phyloP scores from a whole-genome alignment of 164 flowering plant genomes.

The Macadamia tetraphylla region DNA sequence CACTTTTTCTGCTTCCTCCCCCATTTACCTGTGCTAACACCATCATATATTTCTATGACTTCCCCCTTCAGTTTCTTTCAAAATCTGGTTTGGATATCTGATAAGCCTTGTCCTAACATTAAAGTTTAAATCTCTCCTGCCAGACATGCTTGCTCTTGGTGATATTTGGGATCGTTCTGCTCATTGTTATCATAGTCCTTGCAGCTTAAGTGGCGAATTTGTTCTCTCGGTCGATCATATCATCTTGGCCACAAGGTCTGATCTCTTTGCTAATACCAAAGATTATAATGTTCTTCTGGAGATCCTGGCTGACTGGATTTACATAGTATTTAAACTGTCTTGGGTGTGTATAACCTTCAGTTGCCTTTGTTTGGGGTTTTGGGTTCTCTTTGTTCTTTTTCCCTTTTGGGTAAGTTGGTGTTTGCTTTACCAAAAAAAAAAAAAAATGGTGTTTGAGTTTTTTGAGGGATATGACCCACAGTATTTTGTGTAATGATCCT shows the following conservation, averaged over 20 bases:
- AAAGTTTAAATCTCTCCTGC: neutral
- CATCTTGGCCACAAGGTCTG: constrained; percentile 2
- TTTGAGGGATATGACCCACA: neutral
- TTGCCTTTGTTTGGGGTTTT: neutral
- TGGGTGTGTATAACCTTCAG: constrained; percentile 3
- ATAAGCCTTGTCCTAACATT: too few species aligned
- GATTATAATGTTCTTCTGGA: constrained; percentile 7
- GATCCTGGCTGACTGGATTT: constrained; percentile 7
- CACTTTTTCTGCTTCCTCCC: too few species aligned
- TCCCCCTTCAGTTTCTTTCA: too few species aligned
- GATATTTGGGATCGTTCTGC: constrained; percentile 78
- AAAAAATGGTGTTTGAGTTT: neutral
- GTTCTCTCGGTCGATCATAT: constrained; percentile 1
- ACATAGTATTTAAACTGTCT: constrained; percentile 7
- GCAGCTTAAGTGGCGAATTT: constrained; percentile 36
- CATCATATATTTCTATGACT: too few species aligned
- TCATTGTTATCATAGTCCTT: constrained; percentile 65
- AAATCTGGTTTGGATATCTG: too few species aligned
- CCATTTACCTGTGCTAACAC: too few species aligned
- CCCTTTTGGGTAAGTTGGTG: neutral
- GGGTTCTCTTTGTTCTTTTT: neutral
- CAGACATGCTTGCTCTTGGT: constrained; percentile 87
- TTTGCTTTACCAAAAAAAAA: too few species aligned
- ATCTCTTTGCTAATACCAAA: constrained; percentile 3
- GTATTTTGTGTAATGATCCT: neutral